Evolutionary conservation across 306 rosid species (phyloP).

Genomic region (Senna tora): DNA sequence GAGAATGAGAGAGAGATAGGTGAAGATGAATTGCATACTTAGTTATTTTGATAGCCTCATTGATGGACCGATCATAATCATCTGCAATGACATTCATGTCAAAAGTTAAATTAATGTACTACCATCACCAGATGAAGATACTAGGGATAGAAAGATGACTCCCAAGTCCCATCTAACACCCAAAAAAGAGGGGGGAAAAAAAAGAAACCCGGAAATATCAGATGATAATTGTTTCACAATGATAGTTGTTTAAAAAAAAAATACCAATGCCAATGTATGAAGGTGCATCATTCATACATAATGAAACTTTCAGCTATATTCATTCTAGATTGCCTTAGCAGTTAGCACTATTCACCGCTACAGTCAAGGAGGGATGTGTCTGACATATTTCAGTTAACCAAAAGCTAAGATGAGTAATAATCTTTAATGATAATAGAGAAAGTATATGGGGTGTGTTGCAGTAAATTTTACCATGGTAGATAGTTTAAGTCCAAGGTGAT

Average conservation of each 20-base stretch:
- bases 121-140: constrained; percentile 32
- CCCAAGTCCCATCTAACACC: constrained; percentile 3
- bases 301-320: constrained; percentile 4
- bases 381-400: not conserved
- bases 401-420: constrained; percentile 17
- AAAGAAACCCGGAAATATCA: not conserved
- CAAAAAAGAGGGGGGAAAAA: not conserved
- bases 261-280: not conserved
- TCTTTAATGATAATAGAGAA: not conserved
- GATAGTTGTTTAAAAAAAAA: not conserved
- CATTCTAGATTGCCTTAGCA: constrained; percentile 15
- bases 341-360: constrained; percentile 7
- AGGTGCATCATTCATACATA: not conserved
- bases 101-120: constrained; percentile 37
- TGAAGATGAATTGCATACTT: constrained; percentile 57
- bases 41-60: constrained; percentile 97
- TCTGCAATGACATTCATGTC: constrained; percentile 61
- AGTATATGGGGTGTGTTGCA: not conserved
- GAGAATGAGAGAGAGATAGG: constrained; percentile 7
- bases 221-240: not conserved
- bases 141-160: constrained; percentile 15
- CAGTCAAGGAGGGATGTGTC: constrained; percentile 3
- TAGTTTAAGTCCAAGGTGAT: constrained; percentile 10
- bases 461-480: not conserved
- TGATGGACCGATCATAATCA: constrained; percentile 93